phyloP scores from a whole-genome alignment of 768 basidiomycete species.

The Boletus patriciae region DNA sequence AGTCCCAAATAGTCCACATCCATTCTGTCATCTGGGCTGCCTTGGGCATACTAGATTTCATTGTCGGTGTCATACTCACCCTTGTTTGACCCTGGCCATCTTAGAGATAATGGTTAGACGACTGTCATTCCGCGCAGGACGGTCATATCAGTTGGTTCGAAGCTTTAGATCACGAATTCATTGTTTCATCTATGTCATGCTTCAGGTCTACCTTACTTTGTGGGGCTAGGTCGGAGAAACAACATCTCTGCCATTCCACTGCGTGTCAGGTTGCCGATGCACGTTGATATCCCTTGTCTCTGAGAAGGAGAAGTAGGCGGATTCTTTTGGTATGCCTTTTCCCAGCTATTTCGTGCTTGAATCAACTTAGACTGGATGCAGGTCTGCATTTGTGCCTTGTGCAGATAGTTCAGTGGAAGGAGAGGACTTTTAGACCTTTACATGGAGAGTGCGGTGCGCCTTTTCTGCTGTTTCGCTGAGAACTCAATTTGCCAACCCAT shows the following conservation, averaged over 20 bases:
- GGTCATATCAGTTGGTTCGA: constrained; percentile 59
- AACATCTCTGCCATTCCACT: constrained; percentile 77
- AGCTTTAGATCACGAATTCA: not conserved
- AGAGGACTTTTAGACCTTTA: constrained; percentile 54
- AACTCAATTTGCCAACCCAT: not conserved
- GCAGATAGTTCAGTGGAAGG: constrained; percentile 48
- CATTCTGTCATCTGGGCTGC: constrained; percentile 48
- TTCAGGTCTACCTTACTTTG: constrained; percentile 72
- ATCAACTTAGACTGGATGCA: constrained; percentile 24
- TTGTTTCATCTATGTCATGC: not conserved
- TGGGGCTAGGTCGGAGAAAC: constrained; percentile 61
- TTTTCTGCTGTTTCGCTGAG: no score
- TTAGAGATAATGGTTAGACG: constrained; percentile 35
- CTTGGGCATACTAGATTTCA: constrained; percentile 44
- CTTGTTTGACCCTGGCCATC: constrained; percentile 43
- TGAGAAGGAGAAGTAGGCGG: constrained; percentile 83
- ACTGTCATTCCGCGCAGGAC: constrained; percentile 42
- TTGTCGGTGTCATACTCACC: constrained; percentile 47
- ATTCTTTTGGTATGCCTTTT: constrained; percentile 79
- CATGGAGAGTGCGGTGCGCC: constrained; percentile 53
- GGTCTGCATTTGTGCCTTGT: constrained; percentile 74
- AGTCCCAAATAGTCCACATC: constrained; percentile 23
- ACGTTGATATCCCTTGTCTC: constrained; percentile 89
- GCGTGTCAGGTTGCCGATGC: constrained; percentile 51
- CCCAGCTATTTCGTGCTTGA: not conserved